These are phyloP conservation scores for Chaetomiaceae sp. DNA, from an alignment of 2,329 filamentous ascomycete genomes.

Conservation along the genomic window DNA sequence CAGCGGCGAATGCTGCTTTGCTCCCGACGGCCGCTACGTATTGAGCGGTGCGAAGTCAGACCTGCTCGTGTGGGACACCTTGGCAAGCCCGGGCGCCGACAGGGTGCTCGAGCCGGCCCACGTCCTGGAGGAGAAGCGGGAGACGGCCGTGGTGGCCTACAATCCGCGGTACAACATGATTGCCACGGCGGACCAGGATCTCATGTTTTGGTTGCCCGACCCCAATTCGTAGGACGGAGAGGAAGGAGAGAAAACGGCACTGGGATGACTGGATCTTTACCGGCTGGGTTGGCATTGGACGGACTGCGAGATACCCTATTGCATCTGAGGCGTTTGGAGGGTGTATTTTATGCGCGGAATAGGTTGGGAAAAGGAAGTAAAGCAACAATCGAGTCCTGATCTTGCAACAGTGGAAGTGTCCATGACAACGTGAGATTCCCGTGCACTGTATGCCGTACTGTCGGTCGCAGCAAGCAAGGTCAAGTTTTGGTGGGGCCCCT, in stretches of 20 bases:
- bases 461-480: too few relatives aligned
- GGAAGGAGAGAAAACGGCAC: neutral
- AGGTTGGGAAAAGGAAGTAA: too few relatives aligned
- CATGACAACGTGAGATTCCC: too few relatives aligned
- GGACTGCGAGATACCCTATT: conserved; percentile 17
- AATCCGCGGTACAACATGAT: conserved; percentile 92
- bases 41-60: conserved; percentile 73
- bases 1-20: conserved; percentile 80
- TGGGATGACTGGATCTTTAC: neutral
- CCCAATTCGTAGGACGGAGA: conserved; percentile 42
- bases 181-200: conserved; percentile 80
- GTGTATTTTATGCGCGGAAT: neutral
- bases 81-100: conserved; percentile 50
- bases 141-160: conserved; percentile 72
- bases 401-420: too few relatives aligned
- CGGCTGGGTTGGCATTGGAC: neutral
- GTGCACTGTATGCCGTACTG: too few relatives aligned
- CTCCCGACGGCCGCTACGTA: conserved; percentile 83
- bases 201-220: conserved; percentile 74
- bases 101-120: conserved; percentile 59
- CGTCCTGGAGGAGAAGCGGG: conserved; percentile 61
- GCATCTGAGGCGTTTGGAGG: conserved; percentile 15
- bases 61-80: conserved; percentile 80
- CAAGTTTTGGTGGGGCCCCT: too few relatives aligned
- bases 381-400: too few relatives aligned